phyloP scores from a whole-genome alignment of 345 rosid genomes.

The Erysimum cheiranthoides region DNA sequence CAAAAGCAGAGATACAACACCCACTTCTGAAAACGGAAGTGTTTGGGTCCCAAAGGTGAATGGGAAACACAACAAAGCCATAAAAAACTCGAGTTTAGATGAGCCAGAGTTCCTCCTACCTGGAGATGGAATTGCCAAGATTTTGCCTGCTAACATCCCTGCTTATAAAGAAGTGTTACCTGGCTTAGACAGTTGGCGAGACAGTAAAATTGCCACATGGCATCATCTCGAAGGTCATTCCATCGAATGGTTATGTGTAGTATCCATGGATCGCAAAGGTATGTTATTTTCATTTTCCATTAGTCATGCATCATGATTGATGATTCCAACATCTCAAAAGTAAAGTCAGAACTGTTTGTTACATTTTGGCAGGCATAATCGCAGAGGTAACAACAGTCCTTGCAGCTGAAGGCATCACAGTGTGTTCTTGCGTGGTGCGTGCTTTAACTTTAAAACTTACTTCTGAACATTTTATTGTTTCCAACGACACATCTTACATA shows the following conservation, averaged over 20 bases:
- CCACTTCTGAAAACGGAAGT: slow-evolving; percentile 50
- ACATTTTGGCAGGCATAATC: slow-evolving; percentile 69
- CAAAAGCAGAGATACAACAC: slow-evolving; percentile 47
- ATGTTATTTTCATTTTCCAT: slow-evolving; percentile 15
- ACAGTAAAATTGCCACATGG: slow-evolving; percentile 87
- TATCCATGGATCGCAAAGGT: slow-evolving; percentile 91
- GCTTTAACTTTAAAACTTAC: slow-evolving; percentile 9
- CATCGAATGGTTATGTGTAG: slow-evolving; percentile 87
- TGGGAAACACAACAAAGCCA: slow-evolving; percentile 77
- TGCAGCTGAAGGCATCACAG: slow-evolving; percentile 65
- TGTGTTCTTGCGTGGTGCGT: slow-evolving; percentile 92
- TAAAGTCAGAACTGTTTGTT: slow-evolving; percentile 17
- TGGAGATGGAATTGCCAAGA: slow-evolving; percentile 70
- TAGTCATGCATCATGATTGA: background rate
- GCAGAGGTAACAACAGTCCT: slow-evolving; percentile 84
- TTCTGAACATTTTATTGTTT: background rate
- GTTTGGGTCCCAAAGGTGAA: slow-evolving; percentile 76
- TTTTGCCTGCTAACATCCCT: slow-evolving; percentile 71
- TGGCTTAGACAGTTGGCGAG: slow-evolving; percentile 86
- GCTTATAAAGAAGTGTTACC: slow-evolving; percentile 80
- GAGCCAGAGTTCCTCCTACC: slow-evolving; percentile 54
- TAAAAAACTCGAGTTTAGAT: slow-evolving; percentile 55
- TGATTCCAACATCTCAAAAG: slow-evolving; percentile 4
- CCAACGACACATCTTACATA: background rate
- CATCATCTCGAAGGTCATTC: slow-evolving; percentile 92